Conservation (phyloP, 495 filamentous ascomycete species). For the Aspergillus conjunctus region DNA sequence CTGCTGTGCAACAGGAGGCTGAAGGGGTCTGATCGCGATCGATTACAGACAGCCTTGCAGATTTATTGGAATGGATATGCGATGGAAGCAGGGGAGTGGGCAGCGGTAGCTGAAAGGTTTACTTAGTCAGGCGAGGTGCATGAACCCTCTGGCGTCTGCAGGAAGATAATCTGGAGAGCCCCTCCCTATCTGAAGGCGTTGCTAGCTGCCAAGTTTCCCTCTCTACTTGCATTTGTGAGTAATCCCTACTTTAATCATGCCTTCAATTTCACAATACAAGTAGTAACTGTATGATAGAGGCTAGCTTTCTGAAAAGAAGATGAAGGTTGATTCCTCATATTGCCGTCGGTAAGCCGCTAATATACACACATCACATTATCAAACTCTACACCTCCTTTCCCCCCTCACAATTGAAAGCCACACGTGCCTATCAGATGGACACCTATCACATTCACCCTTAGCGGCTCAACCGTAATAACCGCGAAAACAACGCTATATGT, state of each 20-base stretch:
- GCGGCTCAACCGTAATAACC: background rate
- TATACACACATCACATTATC: conserved; percentile 13
- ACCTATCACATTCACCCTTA: conserved; percentile 2
- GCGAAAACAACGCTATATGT: background rate
- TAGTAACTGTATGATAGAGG: background rate
- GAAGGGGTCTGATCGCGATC: conserved; percentile 22
- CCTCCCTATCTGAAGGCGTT: no score
- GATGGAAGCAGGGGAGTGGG: conserved; percentile 19
- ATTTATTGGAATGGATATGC: conserved; percentile 17
- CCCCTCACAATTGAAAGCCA: conserved; percentile 1
- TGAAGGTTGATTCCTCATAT: background rate
- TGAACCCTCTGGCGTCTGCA: conserved; percentile 9
- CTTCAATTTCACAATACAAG: background rate
- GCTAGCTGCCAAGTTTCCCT: no score
- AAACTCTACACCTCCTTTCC: background rate
- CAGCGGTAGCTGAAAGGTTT: conserved; percentile 12
- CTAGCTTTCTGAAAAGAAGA: background rate
- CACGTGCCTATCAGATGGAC: background rate
- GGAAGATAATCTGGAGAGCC: conserved; percentile 1
- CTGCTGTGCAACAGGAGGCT: conserved; percentile 21
- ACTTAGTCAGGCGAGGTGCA: conserved; percentile 1
- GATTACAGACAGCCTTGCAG: conserved; percentile 20
- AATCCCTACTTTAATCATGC: background rate
- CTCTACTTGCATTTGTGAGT: no score
- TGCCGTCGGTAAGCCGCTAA: background rate